Base-by-base conservation (phyloP, 2,329 filamentous ascomycete genomes). In the Aspergillus awamori region DNA sequence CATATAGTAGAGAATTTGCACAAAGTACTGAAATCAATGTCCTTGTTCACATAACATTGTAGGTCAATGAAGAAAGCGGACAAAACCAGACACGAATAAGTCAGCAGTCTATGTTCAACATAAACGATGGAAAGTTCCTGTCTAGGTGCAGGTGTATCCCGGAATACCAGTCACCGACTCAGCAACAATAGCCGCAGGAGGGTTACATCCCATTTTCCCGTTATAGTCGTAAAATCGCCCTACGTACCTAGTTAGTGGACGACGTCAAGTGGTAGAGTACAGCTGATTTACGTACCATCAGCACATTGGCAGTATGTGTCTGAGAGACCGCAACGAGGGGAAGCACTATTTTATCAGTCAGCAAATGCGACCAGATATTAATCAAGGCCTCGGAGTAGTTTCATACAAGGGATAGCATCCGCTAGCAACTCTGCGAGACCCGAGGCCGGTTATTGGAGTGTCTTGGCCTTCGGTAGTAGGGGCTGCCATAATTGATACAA, bases 281-380 rank as follows among this genome's bases (percentile, higher is more conserved):
- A 6, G 17, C 4, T 36, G 5, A 1, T 30, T 10, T 15, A 41
- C 51, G 3, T 41, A 53, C 51, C 51, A 11, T 53, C 38, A 7
- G 51, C 51, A 26, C 51, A 53, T 13, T 39, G 30, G 51, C 51
- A 53, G 51, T 15, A 53, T 8, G 51, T 38, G 22, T 20, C 36
- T 3, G 17, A 0, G 51, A 53, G 20, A 17, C 51, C 51, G 33
- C 51, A 53, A 24, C 36, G 30, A 20, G 51, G 51, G 11, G 24
- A 17, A n/a, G 51, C 15, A 10, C 51, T 53, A 24, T 30, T 3
- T 2, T 10, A 24, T 39, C 6, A 15, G 20, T 53, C 11, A 53
- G 33, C 10, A 4, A 20, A 13, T 7, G 5, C 10, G 5, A n/a
- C 10, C 13, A 22, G 20, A 22, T 0, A n/a, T 2, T 36, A 28